A percentile compares a stretch with the other conserved stretches of the same genome.
phyloP scores from a whole-genome alignment of 306 rosid genomes.

The Prunus campanulata region DNA sequence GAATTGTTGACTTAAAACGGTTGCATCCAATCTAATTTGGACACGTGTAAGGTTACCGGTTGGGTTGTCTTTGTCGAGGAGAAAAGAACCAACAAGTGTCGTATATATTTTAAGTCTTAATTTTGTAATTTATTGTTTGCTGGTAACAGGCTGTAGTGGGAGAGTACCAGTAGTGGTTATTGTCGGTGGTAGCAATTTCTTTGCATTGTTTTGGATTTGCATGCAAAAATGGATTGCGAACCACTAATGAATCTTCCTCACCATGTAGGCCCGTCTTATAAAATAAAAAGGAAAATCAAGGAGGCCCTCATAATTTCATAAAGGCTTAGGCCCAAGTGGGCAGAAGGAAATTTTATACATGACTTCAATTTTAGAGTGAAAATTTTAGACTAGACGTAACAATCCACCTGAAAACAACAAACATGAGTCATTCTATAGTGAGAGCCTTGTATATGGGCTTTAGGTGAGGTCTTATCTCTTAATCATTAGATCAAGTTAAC shows the following conservation, averaged over 20 bases:
- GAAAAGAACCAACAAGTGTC: background rate
- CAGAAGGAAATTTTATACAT: too few relatives aligned
- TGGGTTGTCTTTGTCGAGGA: background rate
- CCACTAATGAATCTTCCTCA: too few relatives aligned
- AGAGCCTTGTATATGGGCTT: rapidly evolving
- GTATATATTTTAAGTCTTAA: background rate
- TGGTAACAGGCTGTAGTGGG: slow-evolving; percentile 50
- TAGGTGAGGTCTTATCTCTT: rapidly evolving
- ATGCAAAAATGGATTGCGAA: too few relatives aligned
- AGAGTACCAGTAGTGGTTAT: background rate
- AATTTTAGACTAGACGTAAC: rapidly evolving
- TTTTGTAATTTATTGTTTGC: slow-evolving; percentile 3
- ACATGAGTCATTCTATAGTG: too few relatives aligned
- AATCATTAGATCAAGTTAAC: rapidly evolving
- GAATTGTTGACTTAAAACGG: background rate
- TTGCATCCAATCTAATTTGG: background rate
- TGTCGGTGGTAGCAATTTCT: background rate
- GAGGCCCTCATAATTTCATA: too few relatives aligned
- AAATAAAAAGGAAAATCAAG: too few relatives aligned
- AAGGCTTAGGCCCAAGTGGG: too few relatives aligned
- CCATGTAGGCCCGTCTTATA: too few relatives aligned
- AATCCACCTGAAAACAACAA: rapidly evolving
- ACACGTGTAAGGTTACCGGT: background rate
- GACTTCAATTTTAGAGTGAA: too few relatives aligned
- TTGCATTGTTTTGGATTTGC: too few relatives aligned